Conservation (phyloP, 2,329 filamentous ascomycete genomes). For the Paracamarosporium sp. region DNA sequence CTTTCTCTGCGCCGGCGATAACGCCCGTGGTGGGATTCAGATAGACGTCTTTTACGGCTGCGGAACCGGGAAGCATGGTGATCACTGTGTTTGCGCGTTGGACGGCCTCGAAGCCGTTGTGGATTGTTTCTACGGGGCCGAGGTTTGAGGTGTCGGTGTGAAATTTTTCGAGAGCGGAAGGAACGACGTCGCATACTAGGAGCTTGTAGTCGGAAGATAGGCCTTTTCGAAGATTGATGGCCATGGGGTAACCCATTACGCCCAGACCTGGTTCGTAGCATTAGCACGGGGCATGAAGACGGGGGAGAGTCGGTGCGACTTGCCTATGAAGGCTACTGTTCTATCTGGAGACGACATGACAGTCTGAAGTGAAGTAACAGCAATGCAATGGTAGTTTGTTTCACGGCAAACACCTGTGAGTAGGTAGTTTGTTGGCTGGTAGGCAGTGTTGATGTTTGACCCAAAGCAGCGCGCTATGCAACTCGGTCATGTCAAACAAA, state of each 20-base stretch:
- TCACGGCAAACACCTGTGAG: too few relatives aligned
- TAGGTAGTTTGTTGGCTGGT: neutral
- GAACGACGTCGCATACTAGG: conserved; percentile 49
- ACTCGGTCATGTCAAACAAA: neutral
- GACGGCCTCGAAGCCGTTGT: conserved; percentile 48
- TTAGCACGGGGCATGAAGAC: conserved; percentile 7
- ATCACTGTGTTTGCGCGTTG: conserved; percentile 49
- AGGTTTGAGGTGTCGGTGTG: conserved; percentile 42
- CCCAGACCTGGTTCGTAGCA: conserved; percentile 39
- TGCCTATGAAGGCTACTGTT: conserved; percentile 34
- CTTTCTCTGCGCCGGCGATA: conserved; percentile 47
- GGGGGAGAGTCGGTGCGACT: neutral
- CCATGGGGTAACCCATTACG: conserved; percentile 54
- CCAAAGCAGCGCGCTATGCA: neutral
- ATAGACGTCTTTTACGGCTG: conserved; percentile 49
- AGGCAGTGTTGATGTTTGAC: neutral
- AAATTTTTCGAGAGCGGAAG: conserved; percentile 46
- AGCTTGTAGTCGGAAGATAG: conserved; percentile 39
- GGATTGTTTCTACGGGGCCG: conserved; percentile 45
- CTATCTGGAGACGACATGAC: conserved; percentile 27
- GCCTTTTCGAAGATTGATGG: conserved; percentile 48
- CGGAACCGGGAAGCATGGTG: conserved; percentile 50
- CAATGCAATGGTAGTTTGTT: too few relatives aligned
- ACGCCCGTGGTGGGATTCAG: conserved; percentile 51
- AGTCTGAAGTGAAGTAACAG: neutral